phyloP scores from a whole-genome alignment of 371 early-diverging fungal genomes.

The Neoconidiobolus thromboides region DNA sequence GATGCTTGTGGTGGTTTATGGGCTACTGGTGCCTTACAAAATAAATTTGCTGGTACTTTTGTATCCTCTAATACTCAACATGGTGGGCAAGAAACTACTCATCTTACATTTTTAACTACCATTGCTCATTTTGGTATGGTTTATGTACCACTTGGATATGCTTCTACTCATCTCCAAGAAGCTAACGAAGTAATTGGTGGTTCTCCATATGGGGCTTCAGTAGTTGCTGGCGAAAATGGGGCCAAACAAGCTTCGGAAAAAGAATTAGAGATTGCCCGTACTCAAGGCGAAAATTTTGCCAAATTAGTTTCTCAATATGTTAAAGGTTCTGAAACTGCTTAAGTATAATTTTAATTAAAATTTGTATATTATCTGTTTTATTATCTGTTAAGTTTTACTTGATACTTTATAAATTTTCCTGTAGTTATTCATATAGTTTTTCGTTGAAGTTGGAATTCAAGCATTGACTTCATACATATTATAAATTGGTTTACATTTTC shows the following conservation, averaged over 20 bases:
- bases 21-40: slow-evolving; percentile 35
- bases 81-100: slow-evolving; percentile 69
- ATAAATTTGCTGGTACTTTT: slow-evolving; percentile 58
- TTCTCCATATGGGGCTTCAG: slow-evolving; percentile 30
- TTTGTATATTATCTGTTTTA: too few species aligned
- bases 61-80: slow-evolving; percentile 48
- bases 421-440: too few species aligned
- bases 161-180: slow-evolving; percentile 24
- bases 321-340: not conserved
- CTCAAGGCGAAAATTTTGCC: slow-evolving; percentile 46
- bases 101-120: slow-evolving; percentile 37
- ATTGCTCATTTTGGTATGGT: slow-evolving; percentile 64
- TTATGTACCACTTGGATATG: slow-evolving; percentile 55
- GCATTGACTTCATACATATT: too few species aligned
- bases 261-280: slow-evolving; percentile 41
- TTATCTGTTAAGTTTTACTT: too few species aligned
- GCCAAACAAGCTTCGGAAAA: slow-evolving; percentile 32
- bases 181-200: slow-evolving; percentile 39
- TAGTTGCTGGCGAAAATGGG: slow-evolving; percentile 28
- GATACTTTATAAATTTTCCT: too few species aligned
- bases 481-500: too few species aligned
- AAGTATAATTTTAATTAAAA: too few species aligned
- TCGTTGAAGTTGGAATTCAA: too few species aligned
- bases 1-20: slow-evolving; percentile 62
- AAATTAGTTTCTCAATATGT: slow-evolving; percentile 14